Evolutionary conservation across 345 rosid species (phyloP), one percentile per base, ranked within the genome.

Genomic region (Sisymbrium altissimum): DNA sequence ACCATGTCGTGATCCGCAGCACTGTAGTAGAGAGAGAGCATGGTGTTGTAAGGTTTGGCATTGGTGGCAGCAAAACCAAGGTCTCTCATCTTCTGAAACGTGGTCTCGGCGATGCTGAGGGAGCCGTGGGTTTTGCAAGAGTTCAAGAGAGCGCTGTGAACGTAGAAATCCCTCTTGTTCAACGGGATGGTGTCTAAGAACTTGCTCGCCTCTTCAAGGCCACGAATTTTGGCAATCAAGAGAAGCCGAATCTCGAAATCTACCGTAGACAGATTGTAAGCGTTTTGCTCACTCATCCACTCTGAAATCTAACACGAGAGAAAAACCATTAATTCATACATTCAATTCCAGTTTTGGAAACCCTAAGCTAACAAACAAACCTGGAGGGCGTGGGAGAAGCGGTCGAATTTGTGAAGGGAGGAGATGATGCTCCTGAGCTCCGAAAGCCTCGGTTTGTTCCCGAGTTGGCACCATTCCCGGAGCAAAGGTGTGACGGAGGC

Each of bases 21-120:
- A 52, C 21, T 72, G 45, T 19, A 12, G 66, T 91, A 86, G 25
- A 91, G 87, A 18, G 19, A 83, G 44, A 89, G 64, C 91, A 87
- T 84, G 7, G 72, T 73, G 70, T 76, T 84, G 66, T 83, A 91
- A 0, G 75, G 3, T 4, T 82, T 19, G 2, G 81, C 2, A 2
- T 19, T 15, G 21, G 39, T 48, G 9, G 55, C 8, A 58, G 27
- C 27, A 18, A 76, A 78, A 7, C 82, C 77, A 33, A 77, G 55
- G 0, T 78, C 76, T 50, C 72, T 80, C 78, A 84, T 81, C 68
- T 75, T 80, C 58, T 74, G 45, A 76, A 85, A 64, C 9, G 74
- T 9, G 39, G 75, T 66, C 81, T 86, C 87, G 12, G 88, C 87
- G 48, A 82, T 75, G 50, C 64, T 83, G 64, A 88, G 1, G 1